Base-by-base conservation (phyloP, 495 filamentous ascomycete genomes). In the Penicillium simplicissimum region DNA sequence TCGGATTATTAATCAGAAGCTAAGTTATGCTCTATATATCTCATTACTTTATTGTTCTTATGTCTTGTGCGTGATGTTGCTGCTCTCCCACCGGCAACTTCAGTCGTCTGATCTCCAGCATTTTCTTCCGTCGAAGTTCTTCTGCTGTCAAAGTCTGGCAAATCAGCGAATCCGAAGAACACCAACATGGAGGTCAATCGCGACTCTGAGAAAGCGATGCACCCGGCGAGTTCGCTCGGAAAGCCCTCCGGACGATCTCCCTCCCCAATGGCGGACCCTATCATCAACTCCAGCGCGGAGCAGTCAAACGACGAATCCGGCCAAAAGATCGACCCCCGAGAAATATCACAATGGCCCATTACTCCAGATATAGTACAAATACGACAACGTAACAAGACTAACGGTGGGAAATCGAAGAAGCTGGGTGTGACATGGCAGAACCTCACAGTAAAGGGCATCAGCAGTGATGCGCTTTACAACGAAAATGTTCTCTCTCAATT, bases 401-500 rank as follows among this genome's bases (percentile, higher is more conserved):
- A 40, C 53, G 53, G 53, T 21, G 34, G 35, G 35, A 55, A 43
- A 42, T 42, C 17, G 35, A 40, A 77, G 8, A 70, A 79, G 45
- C 71, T 85, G 3, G 83, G 83, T 48, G 74, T 85, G 47, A 84
- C 81, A 21, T 85, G 80, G 80, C 74, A 72, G 55, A 70, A 81
- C 55, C 70, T 77, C 31, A 71, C 49, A 21, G 75, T 77, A 33
- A 62, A 76, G 28, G 75, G 68, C 43, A 61, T 72, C 48, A 67
- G 67, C 21, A 68, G 72, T 10, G 76, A 80, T 31, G 69, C 76
- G 34, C 68, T 72, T 31, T 66, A 75, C 43, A 77, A 79, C 59
- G 77, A 81, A 58, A 80, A 79, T 52, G 67, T 74, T 31, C 33
- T 77, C 7, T 83, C 81, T 2, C 82, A 84, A 67, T 84, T 83